Evolutionary conservation across 257 asterid genomes (phyloP), one percentile per base, ranked within the genome.

Genomic region (Cruciata laevipes): DNA sequence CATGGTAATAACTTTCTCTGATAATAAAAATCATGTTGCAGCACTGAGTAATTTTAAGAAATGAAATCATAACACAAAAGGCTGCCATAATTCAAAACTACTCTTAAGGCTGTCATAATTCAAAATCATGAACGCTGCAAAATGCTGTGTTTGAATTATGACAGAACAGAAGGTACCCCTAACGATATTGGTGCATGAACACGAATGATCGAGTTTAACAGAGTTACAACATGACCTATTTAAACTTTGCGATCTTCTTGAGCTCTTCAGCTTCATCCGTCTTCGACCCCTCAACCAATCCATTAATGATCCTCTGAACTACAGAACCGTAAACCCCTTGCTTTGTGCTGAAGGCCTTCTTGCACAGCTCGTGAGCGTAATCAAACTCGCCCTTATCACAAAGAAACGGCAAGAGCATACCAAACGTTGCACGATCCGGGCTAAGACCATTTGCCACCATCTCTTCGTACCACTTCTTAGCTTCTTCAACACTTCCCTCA

Each of bases 291-390:
- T 69, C 73, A 25, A 77, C 37, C 33, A 86, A 71, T 67, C 65
- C 73, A 42, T 82, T 53, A 55, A 74, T 51, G 62, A 82, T 81
- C 37, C 49, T 53, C 76, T 67, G 71, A 74, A 83, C 21, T 6
- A 68, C 18, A 17, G 49, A 47, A 0, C 21, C 2, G 24, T 82
- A 51, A 71, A 76, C 37, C 40, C 17, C 17, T 30, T 27, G 68
- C 70, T 72, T 75, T 14, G 30, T 3, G 33, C 24, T 75, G 17
- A 67, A 37, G 21, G 74, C 42, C 25, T 77, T 61, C 74, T 81
- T 72, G 79, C 84, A 80, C 76, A 83, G 40, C 71, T 81, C 74
- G 24, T 35, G 72, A 5, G 84, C 83, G 51, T 73, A 82, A 77
- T 75, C 86, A 65, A 73, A 53, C 63, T 73, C 80, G 35, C 24